phyloP scores from a whole-genome alignment of 441 rosid genomes.

The Codiaeum variegatum region DNA sequence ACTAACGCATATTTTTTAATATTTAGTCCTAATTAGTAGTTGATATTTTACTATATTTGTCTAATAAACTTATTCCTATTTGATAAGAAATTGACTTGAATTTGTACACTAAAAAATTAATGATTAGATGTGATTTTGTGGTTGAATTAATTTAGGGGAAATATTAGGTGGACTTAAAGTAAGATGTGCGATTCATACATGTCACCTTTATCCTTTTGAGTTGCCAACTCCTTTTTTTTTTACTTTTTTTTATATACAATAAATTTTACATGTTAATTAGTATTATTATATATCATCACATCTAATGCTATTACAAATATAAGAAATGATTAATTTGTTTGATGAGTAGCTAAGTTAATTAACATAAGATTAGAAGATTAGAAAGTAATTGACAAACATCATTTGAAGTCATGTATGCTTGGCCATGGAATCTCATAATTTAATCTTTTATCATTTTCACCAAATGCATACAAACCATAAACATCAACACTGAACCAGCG shows the following conservation, averaged over 20 bases:
- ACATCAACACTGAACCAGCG: slow-evolving; percentile 16
- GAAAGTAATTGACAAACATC: too few species aligned
- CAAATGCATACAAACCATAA: slow-evolving; percentile 18
- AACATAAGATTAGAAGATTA: too few species aligned
- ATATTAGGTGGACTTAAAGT: slow-evolving; percentile 92
- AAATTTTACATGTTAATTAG: too few species aligned
- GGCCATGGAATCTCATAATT: slow-evolving; percentile 21
- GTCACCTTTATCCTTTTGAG: too few species aligned
- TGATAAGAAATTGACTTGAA: neutral
- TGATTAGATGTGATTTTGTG: neutral
- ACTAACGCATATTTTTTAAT: neutral
- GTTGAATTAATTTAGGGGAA: slow-evolving; percentile 50
- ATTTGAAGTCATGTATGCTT: slow-evolving; percentile 2
- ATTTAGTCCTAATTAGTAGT: neutral
- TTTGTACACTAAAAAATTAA: neutral
- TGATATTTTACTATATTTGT: neutral
- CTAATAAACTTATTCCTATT: too few species aligned
- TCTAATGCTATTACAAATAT: too few species aligned
- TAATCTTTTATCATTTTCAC: slow-evolving; percentile 13
- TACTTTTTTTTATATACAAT: too few species aligned
- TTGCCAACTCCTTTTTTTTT: too few species aligned
- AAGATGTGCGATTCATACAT: too few species aligned
- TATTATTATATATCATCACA: too few species aligned
- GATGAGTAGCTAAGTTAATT: too few species aligned
- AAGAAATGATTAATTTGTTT: too few species aligned